A percentile compares a stretch with the other conserved stretches of the same genome.
These are phyloP conservation scores for Boletus barrowsii DNA, from an alignment of 768 basidiomycete genomes.

Conservation along the genomic window DNA sequence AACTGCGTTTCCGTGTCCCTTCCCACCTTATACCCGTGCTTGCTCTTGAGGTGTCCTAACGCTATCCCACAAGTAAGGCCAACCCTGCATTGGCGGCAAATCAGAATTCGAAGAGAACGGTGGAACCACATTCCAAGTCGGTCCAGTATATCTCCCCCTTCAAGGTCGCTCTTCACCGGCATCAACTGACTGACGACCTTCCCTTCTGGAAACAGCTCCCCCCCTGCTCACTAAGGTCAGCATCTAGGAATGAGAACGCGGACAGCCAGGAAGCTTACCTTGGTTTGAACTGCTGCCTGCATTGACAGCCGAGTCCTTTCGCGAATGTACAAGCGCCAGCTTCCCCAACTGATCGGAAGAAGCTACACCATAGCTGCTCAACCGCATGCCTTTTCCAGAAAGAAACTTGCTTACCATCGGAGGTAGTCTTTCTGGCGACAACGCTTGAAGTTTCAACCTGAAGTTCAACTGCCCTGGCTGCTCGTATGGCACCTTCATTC, in stretches of 20 bases:
- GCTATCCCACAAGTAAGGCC: not conserved
- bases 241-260: not conserved
- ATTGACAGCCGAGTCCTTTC: not conserved
- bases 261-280: not conserved
- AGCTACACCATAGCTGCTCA: not conserved
- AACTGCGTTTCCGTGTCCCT: not conserved
- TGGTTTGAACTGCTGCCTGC: not conserved
- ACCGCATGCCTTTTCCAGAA: not conserved
- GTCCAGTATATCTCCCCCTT: not conserved
- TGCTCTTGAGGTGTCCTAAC: not conserved
- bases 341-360: too few relatives aligned
- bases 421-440: not conserved
- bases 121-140: slow-evolving; percentile 2
- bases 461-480: not conserved
- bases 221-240: not conserved
- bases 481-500: not conserved
- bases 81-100: not conserved
- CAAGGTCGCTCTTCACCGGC: not conserved
- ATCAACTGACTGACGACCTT: not conserved
- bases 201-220: not conserved
- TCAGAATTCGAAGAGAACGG: not conserved
- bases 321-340: not conserved
- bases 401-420: not conserved
- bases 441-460: not conserved
- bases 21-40: not conserved